Evolutionary conservation across 2,329 filamentous ascomycete species (phyloP), one percentile per base, ranked within the genome.

Genomic region (Lecanicillium sp.): DNA sequence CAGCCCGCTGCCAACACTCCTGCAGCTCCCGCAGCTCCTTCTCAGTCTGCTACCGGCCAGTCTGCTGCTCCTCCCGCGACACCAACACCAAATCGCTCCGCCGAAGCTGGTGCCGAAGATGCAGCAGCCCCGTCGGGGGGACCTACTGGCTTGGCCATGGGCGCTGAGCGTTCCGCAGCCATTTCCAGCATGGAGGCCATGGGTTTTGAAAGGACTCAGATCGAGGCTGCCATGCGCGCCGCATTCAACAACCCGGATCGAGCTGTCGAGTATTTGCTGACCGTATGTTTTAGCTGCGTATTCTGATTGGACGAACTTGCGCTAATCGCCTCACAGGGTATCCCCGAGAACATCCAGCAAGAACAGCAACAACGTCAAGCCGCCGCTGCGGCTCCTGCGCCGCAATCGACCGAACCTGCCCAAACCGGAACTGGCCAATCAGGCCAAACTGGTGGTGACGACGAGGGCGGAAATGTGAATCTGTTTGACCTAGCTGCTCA

Each of bases 231-330:
- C 37, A 92, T 98, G 83, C 85, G 90, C 55, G 92, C 92, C 46
- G 92, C 92, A 12, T 98, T 86, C 64, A 94, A 84, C 73, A 98
- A 98, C 67, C 88, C 90, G 12, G 90, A 96, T 61, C 87, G 92
- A 52, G 92, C 92, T 38, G 90, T 98, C 41, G 92, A 98, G 62
- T 98, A 98, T 56, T 77, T 98, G 11, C 61, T 98, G 56, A 95
- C 67, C 50, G 87, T 92, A 61, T 64, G 82, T 67, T 11, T 18
- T 17, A 27, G 18, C 33, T 39, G 9, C 29, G 13, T 22, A 11
- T 18, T 18, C 19, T 16, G 6, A 22, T 14, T 3, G 29, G 6
- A n/a, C 18, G 15, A 14, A 41, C 42, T 25, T 25, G 6, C 11
- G 22, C 22, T 46, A 37, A 50, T 40, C 20, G 28, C 8, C 13